Base-by-base conservation (phyloP, 2,329 filamentous ascomycete species). In the Hortaea sp. region DNA sequence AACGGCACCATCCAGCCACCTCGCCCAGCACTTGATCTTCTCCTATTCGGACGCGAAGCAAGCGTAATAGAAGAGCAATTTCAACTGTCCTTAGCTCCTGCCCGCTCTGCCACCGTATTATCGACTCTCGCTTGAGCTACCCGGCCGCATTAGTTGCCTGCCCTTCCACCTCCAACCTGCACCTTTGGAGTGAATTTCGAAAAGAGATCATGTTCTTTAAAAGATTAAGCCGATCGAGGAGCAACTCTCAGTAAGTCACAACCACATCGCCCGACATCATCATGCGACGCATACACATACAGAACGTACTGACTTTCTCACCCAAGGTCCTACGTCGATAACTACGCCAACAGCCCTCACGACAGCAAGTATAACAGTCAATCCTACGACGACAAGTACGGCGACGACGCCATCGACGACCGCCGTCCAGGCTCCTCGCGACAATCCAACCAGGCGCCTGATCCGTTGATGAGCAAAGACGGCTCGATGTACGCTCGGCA, bases 191-290 rank as follows among this genome's bases (percentile, higher is more conserved):
- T 20, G 20, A 20, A 20, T 20, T 20, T 35, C 2, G n/a, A 35
- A 34, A n/a, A 9, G 32, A 20, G 30, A 57, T 60, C 61, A 66
- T 62, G 70, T 71, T 73, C 66, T 72, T 72, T 69, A 73, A 72
- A 60, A 69, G 70, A 53, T 66, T 66, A 39, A 63, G 58, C 47
- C 55, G 70, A 50, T 70, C 67, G 44, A 69, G 72, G 56, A 66
- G 61, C 58, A 72, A 73, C 63, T 63, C 63, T 47, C 71, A 73
- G 57, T 35, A 35, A 35, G 32, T 35, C 32, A 9, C 32, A n/a
- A 2, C 20, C 2, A 20, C 20, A 20, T 20, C 20, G 20, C 20
- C 20, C 20, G 20, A 20, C 20, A 20, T 20, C 20, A 4, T 20
- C 20, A 20, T 20, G 20, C 20, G 20, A 20, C 20, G 20, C 20